These are phyloP conservation scores for Datisca glomerata DNA, from an alignment of 306 rosid species.

Conservation along the genomic window DNA sequence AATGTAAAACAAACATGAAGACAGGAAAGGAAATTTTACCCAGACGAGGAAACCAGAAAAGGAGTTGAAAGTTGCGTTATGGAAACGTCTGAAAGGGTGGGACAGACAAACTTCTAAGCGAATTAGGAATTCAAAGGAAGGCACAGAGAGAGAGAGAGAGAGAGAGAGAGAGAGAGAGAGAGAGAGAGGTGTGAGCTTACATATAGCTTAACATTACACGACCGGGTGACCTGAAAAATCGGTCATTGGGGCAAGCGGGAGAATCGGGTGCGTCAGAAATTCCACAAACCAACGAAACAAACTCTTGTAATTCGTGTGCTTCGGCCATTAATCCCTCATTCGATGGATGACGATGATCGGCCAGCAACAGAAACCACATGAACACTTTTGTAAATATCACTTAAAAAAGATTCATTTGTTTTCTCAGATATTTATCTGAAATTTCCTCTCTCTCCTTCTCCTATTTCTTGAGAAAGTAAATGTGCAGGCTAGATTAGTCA, in stretches of 20 bases:
- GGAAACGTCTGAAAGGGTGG: slow-evolving; percentile 18
- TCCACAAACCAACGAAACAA: slow-evolving; percentile 26
- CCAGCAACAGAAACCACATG: background rate
- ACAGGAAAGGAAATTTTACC: slow-evolving; percentile 11
- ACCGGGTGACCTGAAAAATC: slow-evolving; percentile 40
- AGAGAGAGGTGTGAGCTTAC: slow-evolving; percentile 24
- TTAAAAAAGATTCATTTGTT: too few relatives aligned
- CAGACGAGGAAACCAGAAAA: slow-evolving; percentile 18
- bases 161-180: slow-evolving; percentile 13
- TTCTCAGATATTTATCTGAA: too few relatives aligned
- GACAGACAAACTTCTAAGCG: too few relatives aligned
- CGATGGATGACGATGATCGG: background rate
- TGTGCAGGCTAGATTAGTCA: too few relatives aligned
- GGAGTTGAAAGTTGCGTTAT: slow-evolving; percentile 8
- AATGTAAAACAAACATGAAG: background rate
- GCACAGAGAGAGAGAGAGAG: slow-evolving; percentile 15
- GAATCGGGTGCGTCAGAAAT: slow-evolving; percentile 40
- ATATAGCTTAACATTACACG: slow-evolving; percentile 32
- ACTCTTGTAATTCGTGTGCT: background rate
- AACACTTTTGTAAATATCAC: background rate
- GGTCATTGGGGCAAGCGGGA: slow-evolving; percentile 42
- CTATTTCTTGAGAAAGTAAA: too few relatives aligned
- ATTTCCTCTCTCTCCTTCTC: too few relatives aligned
- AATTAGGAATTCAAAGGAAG: slow-evolving; percentile 24
- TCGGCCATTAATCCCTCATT: background rate